A percentile compares a stretch with the other conserved stretches of the same genome.
Conservation (phyloP, 2,329 filamentous ascomycete genomes). For the Colletotrichum sp. region DNA sequence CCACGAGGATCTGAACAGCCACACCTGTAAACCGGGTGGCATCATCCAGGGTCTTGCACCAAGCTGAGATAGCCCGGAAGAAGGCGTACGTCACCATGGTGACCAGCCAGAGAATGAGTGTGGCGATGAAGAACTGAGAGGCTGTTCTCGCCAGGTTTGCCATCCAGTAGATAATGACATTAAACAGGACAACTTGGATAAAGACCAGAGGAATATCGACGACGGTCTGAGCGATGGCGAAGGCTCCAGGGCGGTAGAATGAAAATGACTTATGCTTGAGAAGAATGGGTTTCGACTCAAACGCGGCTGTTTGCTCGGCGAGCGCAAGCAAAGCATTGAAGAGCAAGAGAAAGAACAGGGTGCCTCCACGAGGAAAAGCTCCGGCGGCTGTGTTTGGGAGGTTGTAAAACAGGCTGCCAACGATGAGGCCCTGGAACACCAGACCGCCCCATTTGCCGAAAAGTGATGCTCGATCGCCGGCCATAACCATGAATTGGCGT, state of each 20-base stretch:
- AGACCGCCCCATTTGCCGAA: constrained; percentile 38
- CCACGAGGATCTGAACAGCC: constrained; percentile 30
- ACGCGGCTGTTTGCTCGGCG: constrained; percentile 65
- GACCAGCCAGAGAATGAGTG: constrained; percentile 57
- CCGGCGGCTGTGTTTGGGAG: constrained; percentile 44
- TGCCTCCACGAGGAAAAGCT: constrained; percentile 64
- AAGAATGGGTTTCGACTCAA: constrained; percentile 67
- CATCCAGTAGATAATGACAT: constrained; percentile 68
- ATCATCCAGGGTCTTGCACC: constrained; percentile 54
- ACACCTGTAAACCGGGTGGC: constrained; percentile 36
- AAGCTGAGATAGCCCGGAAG: constrained; percentile 52
- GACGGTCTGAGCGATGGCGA: constrained; percentile 43
- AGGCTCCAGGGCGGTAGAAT: constrained; percentile 69
- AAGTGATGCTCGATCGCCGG: constrained; percentile 36
- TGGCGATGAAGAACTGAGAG: constrained; percentile 67
- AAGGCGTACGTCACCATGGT: constrained; percentile 62
- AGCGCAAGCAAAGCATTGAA: constrained; percentile 68
- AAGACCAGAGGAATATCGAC: constrained; percentile 59
- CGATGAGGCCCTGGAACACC: constrained; percentile 37
- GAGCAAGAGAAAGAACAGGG: constrained; percentile 66
- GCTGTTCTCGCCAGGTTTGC: constrained; percentile 57
- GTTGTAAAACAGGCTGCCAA: constrained; percentile 35
- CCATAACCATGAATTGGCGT: constrained; percentile 36
- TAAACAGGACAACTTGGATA: constrained; percentile 63
- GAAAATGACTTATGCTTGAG: constrained; percentile 75